Base-by-base conservation (phyloP, 257 asterid genomes). In the Solanum bulbocastanum region DNA sequence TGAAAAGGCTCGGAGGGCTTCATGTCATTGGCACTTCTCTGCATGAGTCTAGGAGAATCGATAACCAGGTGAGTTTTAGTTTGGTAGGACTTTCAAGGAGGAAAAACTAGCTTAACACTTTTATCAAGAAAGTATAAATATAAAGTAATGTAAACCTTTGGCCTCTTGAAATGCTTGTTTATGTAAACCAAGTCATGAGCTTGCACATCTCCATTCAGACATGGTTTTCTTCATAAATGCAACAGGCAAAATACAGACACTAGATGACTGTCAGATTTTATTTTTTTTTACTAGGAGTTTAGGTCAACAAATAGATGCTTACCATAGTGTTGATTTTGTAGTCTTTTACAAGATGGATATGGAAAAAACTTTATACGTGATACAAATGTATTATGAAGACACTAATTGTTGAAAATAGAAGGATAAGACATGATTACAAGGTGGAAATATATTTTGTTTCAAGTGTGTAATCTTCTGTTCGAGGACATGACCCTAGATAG, bases 11-110 rank as follows among this genome's bases (percentile, higher is more conserved):
- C 75, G 99, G 99, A 58, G 99, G 99, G 65, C 98, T 97, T 90
- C 99, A 96, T 88, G 99, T 97, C 87, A 94, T 97, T 87, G 99
- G 99, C 87, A 97, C 99, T 74, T 97, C 99, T 89, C 92, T 97
- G 75, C 99, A 97, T 10, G 99, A 97, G 92, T 97, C 99, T 13
- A 91, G 99, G 90, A 95, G 99, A 92, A 97, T 97, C 18, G 99
- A 97, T 90, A 97, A 97, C 91, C 99, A 97, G 99, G 99, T 94
- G 75, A 89, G 69, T 87, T 69, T 25, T 83, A 60, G 36, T 35
- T 88, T 89, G 40, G 44, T 32, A 25, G 83, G 78, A 88, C 83
- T 88, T 74, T 46, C 68, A 27, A 81, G 39, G 86, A 30, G 71
- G 86, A 82, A 82, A 49, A 30, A 82, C 71, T 81, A 81, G 66